Conservation (phyloP, 78 protist species). For the Dictyostelium intermedium region DNA sequence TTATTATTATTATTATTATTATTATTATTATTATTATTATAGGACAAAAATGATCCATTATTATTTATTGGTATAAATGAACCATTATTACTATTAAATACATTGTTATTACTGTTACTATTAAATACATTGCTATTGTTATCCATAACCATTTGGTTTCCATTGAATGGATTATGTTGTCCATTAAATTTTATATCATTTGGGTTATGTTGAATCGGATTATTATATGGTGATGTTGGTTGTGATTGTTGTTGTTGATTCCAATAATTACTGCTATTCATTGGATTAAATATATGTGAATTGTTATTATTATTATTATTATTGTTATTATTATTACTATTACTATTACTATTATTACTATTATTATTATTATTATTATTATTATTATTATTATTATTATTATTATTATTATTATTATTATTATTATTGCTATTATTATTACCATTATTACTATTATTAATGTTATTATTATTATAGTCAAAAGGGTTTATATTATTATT, state of each 20-base stretch:
- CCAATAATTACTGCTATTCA: not conserved
- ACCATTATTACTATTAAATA: not conserved
- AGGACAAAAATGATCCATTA: not conserved
- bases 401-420: too few species aligned
- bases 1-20: not conserved
- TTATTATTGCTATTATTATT: not conserved
- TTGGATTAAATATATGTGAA: not conserved
- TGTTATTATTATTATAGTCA: not conserved
- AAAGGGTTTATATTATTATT: not conserved
- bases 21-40: not conserved
- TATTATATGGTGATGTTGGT: not conserved
- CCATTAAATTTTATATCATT: not conserved
- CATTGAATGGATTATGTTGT: not conserved
- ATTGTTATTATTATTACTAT: too few species aligned
- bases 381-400: not conserved
- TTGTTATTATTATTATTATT: not conserved
- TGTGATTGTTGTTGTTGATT: not conserved
- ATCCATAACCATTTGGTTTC: not conserved
- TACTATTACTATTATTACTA: too few species aligned
- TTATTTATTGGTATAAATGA: not conserved
- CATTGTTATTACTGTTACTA: not conserved
- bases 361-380: not conserved
- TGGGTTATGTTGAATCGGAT: not conserved
- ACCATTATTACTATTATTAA: not conserved
- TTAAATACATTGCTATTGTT: not conserved